A percentile compares a stretch with the other conserved stretches of the same genome.
These are phyloP conservation scores for Parathielavia hyrcaniae DNA, from an alignment of 495 filamentous ascomycete species.

Conservation along the genomic window DNA sequence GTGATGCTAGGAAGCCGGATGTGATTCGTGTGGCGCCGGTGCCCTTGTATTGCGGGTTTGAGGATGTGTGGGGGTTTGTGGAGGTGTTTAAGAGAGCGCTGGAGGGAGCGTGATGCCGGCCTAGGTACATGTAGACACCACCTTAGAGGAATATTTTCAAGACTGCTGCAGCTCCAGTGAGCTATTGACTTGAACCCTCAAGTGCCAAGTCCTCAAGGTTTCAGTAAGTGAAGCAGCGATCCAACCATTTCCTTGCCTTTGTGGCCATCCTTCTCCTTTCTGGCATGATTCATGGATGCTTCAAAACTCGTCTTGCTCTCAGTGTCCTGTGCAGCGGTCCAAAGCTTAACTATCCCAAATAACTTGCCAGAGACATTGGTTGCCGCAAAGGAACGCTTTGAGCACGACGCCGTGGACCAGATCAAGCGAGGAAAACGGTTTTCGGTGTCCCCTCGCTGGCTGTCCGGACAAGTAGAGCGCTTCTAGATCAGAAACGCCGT, in stretches of 20 bases:
- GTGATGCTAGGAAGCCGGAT: conserved; percentile 84
- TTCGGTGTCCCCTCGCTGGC: not conserved
- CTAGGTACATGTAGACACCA: no score
- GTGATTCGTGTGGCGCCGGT: conserved; percentile 86
- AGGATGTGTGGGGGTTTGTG: conserved; percentile 75
- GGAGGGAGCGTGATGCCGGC: conserved; percentile 24
- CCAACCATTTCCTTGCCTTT: no score
- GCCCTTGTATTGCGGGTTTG: conserved; percentile 80
- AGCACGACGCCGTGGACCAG: not conserved
- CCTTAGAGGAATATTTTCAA: not conserved
- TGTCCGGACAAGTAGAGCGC: not conserved
- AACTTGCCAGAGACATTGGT: not conserved
- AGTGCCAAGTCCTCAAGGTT: no score
- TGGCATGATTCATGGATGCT: no score
- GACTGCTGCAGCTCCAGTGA: no score
- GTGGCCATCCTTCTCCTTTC: no score
- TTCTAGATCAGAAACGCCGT: not conserved
- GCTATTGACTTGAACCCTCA: not conserved
- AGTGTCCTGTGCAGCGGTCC: not conserved
- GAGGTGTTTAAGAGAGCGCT: conserved; percentile 51
- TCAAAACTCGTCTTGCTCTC: not conserved
- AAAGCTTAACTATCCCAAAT: not conserved
- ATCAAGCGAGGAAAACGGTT: not conserved
- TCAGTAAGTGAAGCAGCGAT: no score
- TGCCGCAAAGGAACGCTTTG: not conserved